Evolutionary conservation across 2,329 filamentous ascomycete genomes (phyloP).

Genomic region (Epichloe uncinata): DNA sequence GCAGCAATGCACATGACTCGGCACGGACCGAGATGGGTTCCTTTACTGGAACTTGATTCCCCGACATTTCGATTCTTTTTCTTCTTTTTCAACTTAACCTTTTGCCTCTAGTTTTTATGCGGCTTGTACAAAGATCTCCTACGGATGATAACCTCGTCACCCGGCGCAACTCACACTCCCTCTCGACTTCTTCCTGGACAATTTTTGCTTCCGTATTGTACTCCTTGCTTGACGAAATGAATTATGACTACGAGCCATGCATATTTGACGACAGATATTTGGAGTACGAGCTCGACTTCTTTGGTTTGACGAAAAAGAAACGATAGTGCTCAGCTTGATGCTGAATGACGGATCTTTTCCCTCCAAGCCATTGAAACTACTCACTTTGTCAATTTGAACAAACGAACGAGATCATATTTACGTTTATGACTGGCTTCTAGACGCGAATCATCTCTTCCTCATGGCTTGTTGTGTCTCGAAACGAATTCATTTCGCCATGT

Average conservation of each 20-base stretch:
- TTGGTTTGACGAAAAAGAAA: slow-evolving; percentile 15
- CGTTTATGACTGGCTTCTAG: slow-evolving; percentile 17
- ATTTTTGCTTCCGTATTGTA: slow-evolving; percentile 20
- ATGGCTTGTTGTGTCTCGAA: slow-evolving; percentile 13
- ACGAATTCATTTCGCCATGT: slow-evolving; percentile 18
- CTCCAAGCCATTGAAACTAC: slow-evolving; percentile 14
- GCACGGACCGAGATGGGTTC: slow-evolving; percentile 33
- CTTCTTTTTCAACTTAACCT: slow-evolving; percentile 8
- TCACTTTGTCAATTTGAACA: slow-evolving; percentile 6
- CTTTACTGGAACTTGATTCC: slow-evolving; percentile 12
- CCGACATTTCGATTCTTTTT: slow-evolving; percentile 10
- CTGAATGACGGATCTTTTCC: slow-evolving; percentile 15
- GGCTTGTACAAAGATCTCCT: slow-evolving; percentile 10
- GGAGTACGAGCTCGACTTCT: not conserved
- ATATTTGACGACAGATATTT: slow-evolving; percentile 15
- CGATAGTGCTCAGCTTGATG: slow-evolving; percentile 20
- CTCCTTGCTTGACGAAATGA: slow-evolving; percentile 32
- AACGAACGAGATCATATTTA: not conserved
- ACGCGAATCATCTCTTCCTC: slow-evolving; percentile 7
- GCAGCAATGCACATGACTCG: slow-evolving; percentile 50
- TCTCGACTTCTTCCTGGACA: slow-evolving; percentile 20
- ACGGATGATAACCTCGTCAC: slow-evolving; percentile 11
- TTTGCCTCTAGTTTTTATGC: slow-evolving; percentile 11
- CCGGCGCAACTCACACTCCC: not conserved
- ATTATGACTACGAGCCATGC: slow-evolving; percentile 31